These are phyloP conservation scores for Narthecium ossifragum DNA, from an alignment of 106 monocot species.

Conservation along the genomic window DNA sequence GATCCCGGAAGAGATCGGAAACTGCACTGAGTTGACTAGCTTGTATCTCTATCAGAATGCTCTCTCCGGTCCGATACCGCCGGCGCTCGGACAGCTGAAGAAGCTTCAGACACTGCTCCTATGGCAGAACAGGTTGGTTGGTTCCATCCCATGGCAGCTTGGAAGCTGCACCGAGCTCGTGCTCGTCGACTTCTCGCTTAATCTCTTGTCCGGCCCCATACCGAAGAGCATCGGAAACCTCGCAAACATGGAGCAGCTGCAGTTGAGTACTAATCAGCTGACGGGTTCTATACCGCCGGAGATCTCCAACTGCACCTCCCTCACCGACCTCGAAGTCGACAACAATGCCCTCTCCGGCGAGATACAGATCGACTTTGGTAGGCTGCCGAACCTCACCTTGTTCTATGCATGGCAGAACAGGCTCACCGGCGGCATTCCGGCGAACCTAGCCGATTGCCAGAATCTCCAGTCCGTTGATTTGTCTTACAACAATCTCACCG, in stretches of 20 bases:
- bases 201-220: conserved; percentile 58
- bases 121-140: conserved; percentile 82
- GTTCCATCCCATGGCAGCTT: conserved; percentile 66
- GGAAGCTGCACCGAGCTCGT: conserved; percentile 48
- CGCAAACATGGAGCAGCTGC: conserved; percentile 56
- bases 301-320: conserved; percentile 52
- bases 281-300: conserved; percentile 55
- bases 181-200: conserved; percentile 71
- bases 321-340: conserved; percentile 76
- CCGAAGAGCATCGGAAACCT: conserved; percentile 55
- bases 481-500: conserved; percentile 79
- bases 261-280: conserved; percentile 73
- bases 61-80: conserved; percentile 64
- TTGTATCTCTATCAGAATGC: conserved; percentile 89
- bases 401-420: conserved; percentile 93
- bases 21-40: conserved; percentile 58
- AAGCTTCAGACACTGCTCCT: conserved; percentile 74
- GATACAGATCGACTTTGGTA: conserved; percentile 54
- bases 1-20: conserved; percentile 72
- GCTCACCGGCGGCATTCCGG: conserved; percentile 70
- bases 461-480: conserved; percentile 75
- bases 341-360: conserved; percentile 82
- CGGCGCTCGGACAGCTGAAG: conserved; percentile 45
- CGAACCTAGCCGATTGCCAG: conserved; percentile 43
- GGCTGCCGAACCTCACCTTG: conserved; percentile 45